phyloP scores from a whole-genome alignment of 805 yeast species.

The Ogataea pignaliae region DNA sequence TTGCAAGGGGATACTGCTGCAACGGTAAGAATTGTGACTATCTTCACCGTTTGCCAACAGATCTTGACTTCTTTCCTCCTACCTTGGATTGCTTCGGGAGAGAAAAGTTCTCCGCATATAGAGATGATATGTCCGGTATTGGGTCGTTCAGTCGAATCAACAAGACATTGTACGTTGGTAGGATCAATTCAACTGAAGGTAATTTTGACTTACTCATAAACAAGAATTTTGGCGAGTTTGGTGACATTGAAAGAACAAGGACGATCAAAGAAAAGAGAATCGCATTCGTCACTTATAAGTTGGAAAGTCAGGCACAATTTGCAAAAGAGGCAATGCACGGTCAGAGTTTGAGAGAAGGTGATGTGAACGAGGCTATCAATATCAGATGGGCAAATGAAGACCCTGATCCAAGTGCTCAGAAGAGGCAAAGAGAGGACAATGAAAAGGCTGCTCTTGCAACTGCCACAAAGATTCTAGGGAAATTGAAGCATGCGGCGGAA shows the following conservation, averaged over 20 bases:
- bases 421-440: slow-evolving; percentile 41
- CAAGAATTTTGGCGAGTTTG: slow-evolving; percentile 67
- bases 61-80: slow-evolving; percentile 51
- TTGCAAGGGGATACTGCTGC: slow-evolving; percentile 85
- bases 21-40: slow-evolving; percentile 73
- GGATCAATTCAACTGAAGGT: slow-evolving; percentile 37
- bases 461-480: slow-evolving; percentile 40
- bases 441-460: slow-evolving; percentile 53
- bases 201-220: slow-evolving; percentile 37
- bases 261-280: slow-evolving; percentile 59
- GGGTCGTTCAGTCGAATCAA: slow-evolving; percentile 74
- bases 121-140: slow-evolving; percentile 93
- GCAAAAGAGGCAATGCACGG: slow-evolving; percentile 93
- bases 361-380: slow-evolving; percentile 59
- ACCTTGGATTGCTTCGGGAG: slow-evolving; percentile 91
- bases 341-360: slow-evolving; percentile 50
- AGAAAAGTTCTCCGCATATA: slow-evolving; percentile 72
- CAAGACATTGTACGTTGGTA: slow-evolving; percentile 71
- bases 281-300: slow-evolving; percentile 70
- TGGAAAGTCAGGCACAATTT: slow-evolving; percentile 81
- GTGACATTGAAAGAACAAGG: slow-evolving; percentile 63
- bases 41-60: slow-evolving; percentile 70
- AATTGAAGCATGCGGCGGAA: slow-evolving; percentile 18
- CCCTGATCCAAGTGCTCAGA: slow-evolving; percentile 66
- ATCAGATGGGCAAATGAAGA: slow-evolving; percentile 90